A percentile compares a stretch with the other conserved stretches of the same genome.
phyloP scores from a whole-genome alignment of 2,329 filamentous ascomycete species.

The Macrophomina pseudophaseolina region DNA sequence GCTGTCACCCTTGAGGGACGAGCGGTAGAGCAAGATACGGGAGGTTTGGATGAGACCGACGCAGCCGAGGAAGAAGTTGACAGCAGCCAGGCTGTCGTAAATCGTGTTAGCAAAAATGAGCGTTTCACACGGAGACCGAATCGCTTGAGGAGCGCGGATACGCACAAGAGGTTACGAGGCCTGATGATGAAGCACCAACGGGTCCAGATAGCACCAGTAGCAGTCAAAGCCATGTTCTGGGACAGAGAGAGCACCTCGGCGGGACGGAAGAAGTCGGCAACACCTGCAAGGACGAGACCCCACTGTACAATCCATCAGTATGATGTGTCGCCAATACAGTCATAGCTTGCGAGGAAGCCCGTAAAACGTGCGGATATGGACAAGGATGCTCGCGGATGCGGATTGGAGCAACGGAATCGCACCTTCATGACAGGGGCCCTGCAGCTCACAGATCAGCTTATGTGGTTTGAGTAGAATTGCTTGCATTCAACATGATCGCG shows the following conservation, averaged over 20 bases:
- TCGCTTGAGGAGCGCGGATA: constrained; percentile 28
- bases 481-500: constrained; percentile 1
- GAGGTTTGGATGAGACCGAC: constrained; percentile 83
- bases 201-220: constrained; percentile 96
- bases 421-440: constrained; percentile 95
- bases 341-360: background rate
- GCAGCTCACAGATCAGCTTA: constrained; percentile 22
- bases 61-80: constrained; percentile 96
- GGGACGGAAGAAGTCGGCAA: constrained; percentile 89
- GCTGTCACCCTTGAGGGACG: constrained; percentile 60
- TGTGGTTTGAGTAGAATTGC: background rate
- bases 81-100: constrained; percentile 75
- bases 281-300: constrained; percentile 88
- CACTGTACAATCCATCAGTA: constrained; percentile 62
- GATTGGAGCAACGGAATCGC: constrained; percentile 30
- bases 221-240: constrained; percentile 88
- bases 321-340: background rate
- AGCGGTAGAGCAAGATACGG: constrained; percentile 73
- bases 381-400: background rate
- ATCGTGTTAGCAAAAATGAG: constrained; percentile 21
- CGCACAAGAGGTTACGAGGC: constrained; percentile 87
- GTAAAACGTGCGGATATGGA: constrained; percentile 15
- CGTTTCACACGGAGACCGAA: background rate
- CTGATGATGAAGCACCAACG: constrained; percentile 98
- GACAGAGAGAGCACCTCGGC: constrained; percentile 91